These are phyloP conservation scores for Lathyrus oleraceus DNA, from an alignment of 306 rosid genomes.

Conservation along the genomic window DNA sequence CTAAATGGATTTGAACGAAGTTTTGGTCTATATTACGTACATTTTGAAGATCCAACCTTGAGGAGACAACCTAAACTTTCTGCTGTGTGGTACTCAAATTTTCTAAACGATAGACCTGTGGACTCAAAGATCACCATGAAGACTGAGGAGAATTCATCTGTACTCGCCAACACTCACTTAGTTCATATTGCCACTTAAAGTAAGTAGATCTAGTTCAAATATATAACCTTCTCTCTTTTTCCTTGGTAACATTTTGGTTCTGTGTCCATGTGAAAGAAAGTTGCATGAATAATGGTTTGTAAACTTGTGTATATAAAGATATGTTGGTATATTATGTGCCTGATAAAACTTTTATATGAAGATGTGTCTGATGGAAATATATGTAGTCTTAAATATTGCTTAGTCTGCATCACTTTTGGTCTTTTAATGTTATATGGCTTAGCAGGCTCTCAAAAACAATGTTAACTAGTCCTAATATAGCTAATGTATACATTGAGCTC, in stretches of 20 bases:
- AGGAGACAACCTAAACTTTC: slow-evolving; percentile 62
- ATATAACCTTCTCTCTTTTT: background rate
- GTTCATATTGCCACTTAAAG: slow-evolving; percentile 6
- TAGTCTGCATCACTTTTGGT: background rate
- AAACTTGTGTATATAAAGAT: background rate
- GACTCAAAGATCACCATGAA: slow-evolving; percentile 8
- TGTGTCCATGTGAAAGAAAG: background rate
- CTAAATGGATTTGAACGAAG: slow-evolving; percentile 40
- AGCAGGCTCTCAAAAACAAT: no score
- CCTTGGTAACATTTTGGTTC: background rate
- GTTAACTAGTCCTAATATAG: no score
- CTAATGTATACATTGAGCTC: background rate
- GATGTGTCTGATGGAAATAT: no score
- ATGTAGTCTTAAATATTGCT: background rate
- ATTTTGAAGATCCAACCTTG: slow-evolving; percentile 52
- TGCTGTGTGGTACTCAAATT: slow-evolving; percentile 60
- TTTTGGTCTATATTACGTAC: slow-evolving; percentile 54
- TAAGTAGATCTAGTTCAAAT: background rate
- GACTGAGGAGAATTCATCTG: slow-evolving; percentile 21
- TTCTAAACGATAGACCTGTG: slow-evolving; percentile 38
- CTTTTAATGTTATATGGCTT: no score
- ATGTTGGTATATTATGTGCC: background rate
- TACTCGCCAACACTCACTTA: slow-evolving; percentile 1
- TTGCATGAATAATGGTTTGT: background rate
- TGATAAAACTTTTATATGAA: no score